Evolutionary conservation across 177 flowering plant species (phyloP).

Genomic region (Vitis hybrid): DNA sequence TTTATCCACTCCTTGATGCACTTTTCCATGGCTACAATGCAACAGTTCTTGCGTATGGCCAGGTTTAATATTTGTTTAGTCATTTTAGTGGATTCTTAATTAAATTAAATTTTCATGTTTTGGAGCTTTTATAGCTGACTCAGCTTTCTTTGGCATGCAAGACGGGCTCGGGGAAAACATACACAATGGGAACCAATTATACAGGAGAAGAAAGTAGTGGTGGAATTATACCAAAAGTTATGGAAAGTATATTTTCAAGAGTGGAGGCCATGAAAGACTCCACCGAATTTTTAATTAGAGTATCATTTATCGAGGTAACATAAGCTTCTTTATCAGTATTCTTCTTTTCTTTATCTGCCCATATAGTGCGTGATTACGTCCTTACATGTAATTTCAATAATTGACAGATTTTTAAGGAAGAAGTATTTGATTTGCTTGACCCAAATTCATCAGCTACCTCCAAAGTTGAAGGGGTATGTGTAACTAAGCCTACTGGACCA

Average conservation of each 20-base stretch:
- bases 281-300: constrained; percentile 72
- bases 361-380: background rate
- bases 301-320: constrained; percentile 92
- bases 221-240: constrained; percentile 85
- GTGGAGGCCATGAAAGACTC: constrained; percentile 48
- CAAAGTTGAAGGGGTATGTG: constrained; percentile 40
- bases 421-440: constrained; percentile 87
- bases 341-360: background rate
- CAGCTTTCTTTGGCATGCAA: constrained; percentile 16
- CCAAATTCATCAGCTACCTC: constrained; percentile 24
- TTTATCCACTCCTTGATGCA: constrained; percentile 85
- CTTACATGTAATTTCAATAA: background rate
- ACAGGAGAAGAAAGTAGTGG: constrained; percentile 52
- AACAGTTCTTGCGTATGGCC: constrained; percentile 96
- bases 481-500: constrained; percentile 46
- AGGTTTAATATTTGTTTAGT: constrained; percentile 38
- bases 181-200: constrained; percentile 95
- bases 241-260: constrained; percentile 73
- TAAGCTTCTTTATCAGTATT: background rate
- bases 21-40: constrained; percentile 91
- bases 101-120: background rate
- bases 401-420: constrained; percentile 91
- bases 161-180: constrained; percentile 99
- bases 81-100: background rate
- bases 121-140: background rate